Evolutionary conservation across 2,329 filamentous ascomycete genomes (phyloP).

Genomic region (Westerdykella sp.): DNA sequence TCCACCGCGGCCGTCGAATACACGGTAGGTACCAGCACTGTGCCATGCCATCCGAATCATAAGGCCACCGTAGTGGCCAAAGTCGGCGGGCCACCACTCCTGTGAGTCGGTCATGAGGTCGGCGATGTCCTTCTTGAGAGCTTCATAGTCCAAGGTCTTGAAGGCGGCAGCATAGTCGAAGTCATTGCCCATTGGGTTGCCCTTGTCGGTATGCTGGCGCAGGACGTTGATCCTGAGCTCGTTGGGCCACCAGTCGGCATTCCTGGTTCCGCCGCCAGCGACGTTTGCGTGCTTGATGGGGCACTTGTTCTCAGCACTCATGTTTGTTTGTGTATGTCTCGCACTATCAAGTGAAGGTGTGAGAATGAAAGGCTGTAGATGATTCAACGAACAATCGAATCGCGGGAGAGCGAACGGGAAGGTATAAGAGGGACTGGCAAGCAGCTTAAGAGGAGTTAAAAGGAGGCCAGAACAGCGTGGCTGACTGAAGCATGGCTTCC

Average conservation of each 20-base stretch:
- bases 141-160: slow-evolving; percentile 64
- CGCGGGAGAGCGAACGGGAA: not conserved
- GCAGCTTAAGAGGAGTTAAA: not conserved
- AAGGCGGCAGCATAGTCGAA: slow-evolving; percentile 70
- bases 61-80: slow-evolving; percentile 73
- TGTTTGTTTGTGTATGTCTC: not conserved
- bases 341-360: no score
- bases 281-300: slow-evolving; percentile 31
- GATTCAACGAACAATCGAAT: not conserved
- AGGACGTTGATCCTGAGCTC: slow-evolving; percentile 63
- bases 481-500: not conserved
- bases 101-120: slow-evolving; percentile 70
- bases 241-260: slow-evolving; percentile 69
- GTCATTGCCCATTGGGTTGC: slow-evolving; percentile 58
- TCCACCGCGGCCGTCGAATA: slow-evolving; percentile 67
- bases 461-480: not conserved
- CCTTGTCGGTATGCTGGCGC: slow-evolving; percentile 59
- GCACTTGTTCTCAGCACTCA: slow-evolving; percentile 26
- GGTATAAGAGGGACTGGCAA: not conserved
- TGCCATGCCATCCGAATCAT: slow-evolving; percentile 81
- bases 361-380: not conserved
- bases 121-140: slow-evolving; percentile 67
- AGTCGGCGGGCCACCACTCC: slow-evolving; percentile 77
- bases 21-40: slow-evolving; percentile 71
- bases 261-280: slow-evolving; percentile 59